phyloP scores from a whole-genome alignment of 805 yeast species.

The Starmerella sirachaensis region DNA sequence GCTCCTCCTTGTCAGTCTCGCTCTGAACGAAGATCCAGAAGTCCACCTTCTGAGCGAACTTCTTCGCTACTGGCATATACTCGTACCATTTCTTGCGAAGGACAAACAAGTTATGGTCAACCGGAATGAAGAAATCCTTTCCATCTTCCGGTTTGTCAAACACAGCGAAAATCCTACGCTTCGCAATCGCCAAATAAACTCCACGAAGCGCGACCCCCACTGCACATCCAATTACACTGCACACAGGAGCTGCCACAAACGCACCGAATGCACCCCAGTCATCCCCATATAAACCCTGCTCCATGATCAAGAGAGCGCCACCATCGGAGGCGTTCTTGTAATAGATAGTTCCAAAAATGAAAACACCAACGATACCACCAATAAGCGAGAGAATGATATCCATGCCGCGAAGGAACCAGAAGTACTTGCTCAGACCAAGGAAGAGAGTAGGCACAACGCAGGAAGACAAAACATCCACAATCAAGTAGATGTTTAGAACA shows the following conservation, averaged over 20 bases:
- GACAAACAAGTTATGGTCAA: conserved; percentile 14
- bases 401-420: conserved; percentile 62
- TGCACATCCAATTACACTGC: conserved; percentile 52
- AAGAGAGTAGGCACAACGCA: conserved; percentile 75
- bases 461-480: conserved; percentile 81
- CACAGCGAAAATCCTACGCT: conserved; percentile 14
- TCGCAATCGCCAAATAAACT: conserved; percentile 11
- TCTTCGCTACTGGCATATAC: conserved; percentile 5
- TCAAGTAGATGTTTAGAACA: conserved; percentile 74
- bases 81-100: conserved; percentile 21
- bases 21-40: conserved; percentile 18
- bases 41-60: conserved; percentile 14
- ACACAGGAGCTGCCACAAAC: conserved; percentile 79
- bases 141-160: conserved; percentile 20
- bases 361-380: conserved; percentile 69
- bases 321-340: conserved; percentile 57
- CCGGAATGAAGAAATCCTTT: conserved; percentile 10
- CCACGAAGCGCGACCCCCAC: conserved; percentile 34
- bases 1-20: conserved; percentile 4
- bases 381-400: conserved; percentile 77
- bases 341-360: conserved; percentile 73
- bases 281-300: conserved; percentile 54
- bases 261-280: conserved; percentile 97
- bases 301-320: conserved; percentile 55
- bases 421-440: conserved; percentile 56